These are phyloP conservation scores for Pyropia haitanensis DNA, from an alignment of 23 red algal genomes.

Conservation along the genomic window DNA sequence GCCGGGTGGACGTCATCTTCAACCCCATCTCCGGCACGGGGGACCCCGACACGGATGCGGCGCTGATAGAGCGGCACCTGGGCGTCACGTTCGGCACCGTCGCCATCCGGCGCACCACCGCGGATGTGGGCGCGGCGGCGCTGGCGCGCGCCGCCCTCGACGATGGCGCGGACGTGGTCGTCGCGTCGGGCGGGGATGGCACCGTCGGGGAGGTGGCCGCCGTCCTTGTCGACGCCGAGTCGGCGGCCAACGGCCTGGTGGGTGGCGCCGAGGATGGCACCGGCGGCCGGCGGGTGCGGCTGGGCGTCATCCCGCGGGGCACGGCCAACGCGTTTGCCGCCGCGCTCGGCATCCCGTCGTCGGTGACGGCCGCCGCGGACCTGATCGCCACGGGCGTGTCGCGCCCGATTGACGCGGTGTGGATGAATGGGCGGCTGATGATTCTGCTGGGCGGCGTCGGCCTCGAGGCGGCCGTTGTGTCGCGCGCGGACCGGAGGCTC, in stretches of 20 bases:
- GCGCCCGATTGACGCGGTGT: constrained; percentile 21
- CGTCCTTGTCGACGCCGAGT: neutral
- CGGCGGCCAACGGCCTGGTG: neutral
- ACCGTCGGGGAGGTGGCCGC: constrained; percentile 34
- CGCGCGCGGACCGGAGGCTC: constrained; percentile 9
- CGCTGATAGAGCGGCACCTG: constrained; percentile 4
- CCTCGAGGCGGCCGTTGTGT: constrained; percentile 27
- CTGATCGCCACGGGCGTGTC: constrained; percentile 18
- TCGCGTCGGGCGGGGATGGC: constrained; percentile 51
- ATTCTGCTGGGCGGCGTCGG: constrained; percentile 48
- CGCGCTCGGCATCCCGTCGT: constrained; percentile 48
- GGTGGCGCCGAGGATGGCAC: neutral
- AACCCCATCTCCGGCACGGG: constrained; percentile 33
- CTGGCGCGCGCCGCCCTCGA: constrained; percentile 20
- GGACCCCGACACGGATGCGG: constrained; percentile 23
- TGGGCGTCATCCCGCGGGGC: constrained; percentile 45
- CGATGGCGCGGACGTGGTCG: constrained; percentile 19
- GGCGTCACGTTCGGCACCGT: constrained; percentile 16
- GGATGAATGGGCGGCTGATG: constrained; percentile 5
- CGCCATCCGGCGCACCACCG: constrained; percentile 16
- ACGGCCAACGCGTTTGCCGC: constrained; percentile 52
- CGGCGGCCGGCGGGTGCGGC: neutral
- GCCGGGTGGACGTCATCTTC: constrained; percentile 59
- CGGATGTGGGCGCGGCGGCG: constrained; percentile 6
- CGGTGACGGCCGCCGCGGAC: constrained; percentile 2